Evolutionary conservation across 495 filamentous ascomycete genomes (phyloP), one percentile per base, ranked within the genome.

Genomic region (Penicillium malachiteum): DNA sequence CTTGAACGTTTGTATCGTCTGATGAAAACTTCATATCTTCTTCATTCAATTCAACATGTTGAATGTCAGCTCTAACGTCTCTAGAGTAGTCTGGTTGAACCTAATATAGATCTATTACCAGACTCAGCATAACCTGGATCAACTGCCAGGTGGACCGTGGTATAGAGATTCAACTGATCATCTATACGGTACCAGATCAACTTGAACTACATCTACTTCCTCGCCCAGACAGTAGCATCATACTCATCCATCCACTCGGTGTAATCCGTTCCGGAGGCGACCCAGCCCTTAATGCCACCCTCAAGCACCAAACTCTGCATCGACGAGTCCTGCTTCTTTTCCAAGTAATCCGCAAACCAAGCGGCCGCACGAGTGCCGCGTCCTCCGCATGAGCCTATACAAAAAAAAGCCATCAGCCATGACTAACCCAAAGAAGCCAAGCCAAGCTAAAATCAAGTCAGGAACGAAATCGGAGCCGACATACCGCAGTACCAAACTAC

Each of bases 401-500:
- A 30, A 26, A n/a, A n/a, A n/a, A n/a, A n/a, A 21, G 14, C 38
- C 41, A 14, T 13, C 12, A 37, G 34, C 10, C 39, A 13, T 11
- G 2, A 41, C 14, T 41, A 13, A 34, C 7, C 13, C 26, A 34
- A 16, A 30, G 34, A 48, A 34, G 30, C 5, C 6, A 47, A 13
- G 32, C 31, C n/a, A 35, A 48, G 32, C 2, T 16, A 37, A 47
- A 13, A n/a, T 12, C n/a, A 35, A 48, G 32, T n/a, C 14, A 37
- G 34, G 21, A 32, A 41, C 42, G 50, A 30, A 46, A 1, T 9
- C 6, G 1, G 14, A 47, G 44, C 26, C 33, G 38, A 74, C 77
- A 49, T 60, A 89, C 87, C 81, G 58, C 88, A 90, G 58, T 85
- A 90, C 72, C 83, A 91, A 40, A 90, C 78, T 8, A 87, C 78